Conservation (phyloP, 495 filamentous ascomycete genomes). For the Podospora pseudopauciseta region DNA sequence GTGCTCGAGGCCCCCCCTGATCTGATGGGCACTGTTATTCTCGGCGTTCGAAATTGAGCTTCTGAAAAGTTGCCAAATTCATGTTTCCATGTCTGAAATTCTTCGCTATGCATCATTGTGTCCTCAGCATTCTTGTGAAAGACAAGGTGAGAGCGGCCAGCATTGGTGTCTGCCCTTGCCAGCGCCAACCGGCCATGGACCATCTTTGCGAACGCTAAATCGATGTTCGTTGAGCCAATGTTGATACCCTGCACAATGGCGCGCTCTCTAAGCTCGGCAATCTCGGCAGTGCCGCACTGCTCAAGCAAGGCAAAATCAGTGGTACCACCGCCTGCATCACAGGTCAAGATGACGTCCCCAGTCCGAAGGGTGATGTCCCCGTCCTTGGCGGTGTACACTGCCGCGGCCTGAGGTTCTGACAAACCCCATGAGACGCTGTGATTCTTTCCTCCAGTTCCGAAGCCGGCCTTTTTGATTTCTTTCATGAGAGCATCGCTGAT, state of each 20-base stretch:
- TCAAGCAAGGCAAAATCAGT: conserved; percentile 1
- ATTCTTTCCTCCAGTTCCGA: conserved; percentile 1
- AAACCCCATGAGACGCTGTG: background rate
- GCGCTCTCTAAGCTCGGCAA: background rate
- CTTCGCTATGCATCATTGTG: conserved; percentile 6
- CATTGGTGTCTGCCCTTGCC: background rate
- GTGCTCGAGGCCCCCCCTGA: background rate
- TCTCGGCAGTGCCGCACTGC: background rate
- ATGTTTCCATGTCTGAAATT: conserved; percentile 2
- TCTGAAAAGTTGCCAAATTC: background rate
- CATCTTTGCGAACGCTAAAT: background rate
- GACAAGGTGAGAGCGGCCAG: background rate
- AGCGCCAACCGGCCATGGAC: background rate
- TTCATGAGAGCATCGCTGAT: conserved; percentile 5
- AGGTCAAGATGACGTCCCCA: background rate
- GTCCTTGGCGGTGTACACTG: conserved; percentile 1
- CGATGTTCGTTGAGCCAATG: conserved; percentile 5
- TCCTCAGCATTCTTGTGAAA: background rate
- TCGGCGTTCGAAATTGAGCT: background rate
- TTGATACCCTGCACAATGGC: background rate
- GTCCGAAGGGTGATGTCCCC: background rate
- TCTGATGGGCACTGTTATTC: background rate
- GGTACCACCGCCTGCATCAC: conserved; percentile 3
- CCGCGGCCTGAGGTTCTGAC: conserved; percentile 1
- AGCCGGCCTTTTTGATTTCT: conserved; percentile 1